Base-by-base conservation (phyloP, 352 stramenopile genomes). In the Sclerospora graminicola region DNA sequence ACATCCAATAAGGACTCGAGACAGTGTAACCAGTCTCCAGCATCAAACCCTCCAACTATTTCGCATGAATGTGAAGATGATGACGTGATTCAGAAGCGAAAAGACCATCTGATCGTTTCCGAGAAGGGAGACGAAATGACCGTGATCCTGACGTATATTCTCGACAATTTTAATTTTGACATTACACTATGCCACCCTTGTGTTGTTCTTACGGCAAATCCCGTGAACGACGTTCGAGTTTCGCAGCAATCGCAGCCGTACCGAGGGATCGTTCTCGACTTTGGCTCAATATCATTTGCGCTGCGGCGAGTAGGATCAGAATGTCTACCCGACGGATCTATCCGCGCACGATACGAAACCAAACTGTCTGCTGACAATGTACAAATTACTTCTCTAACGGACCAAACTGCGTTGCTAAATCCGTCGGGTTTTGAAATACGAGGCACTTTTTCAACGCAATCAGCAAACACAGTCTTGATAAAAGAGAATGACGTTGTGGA, bases 191-290 rank as follows among this genome's bases (percentile, higher is more conserved):
- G 55, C 4, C 67, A 79, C 47, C 71, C 67, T 2, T 62, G 44
- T 31, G 51, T 81, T 30, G 40, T 81, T 15, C 31, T 83, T 16
- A 63, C 71, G 1, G 74, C 65, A 32, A 68, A 54, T 13, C 63
- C 58, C 29, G 46, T 74, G 26, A 61, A 62, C 35, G 50, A 64
- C 19, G 56, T 56, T 16, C 44, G 40, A 29, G 30, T 35, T 1
- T 65, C 50, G 11, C 41, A 68, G 18, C 49, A 48, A 3, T 65
- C 50, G 11, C 41, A 68, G 18, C 49, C 51, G 8, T 54, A 47
- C 7, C 55, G 69, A 35, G 71, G 65, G 2, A 51, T 79, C 16
- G 46, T 74, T 15, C 27, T 84, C 23, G 68, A 84, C 31, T 69
- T 84, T n/a, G 71, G 71, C 7, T 53, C 44, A 8, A 75, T 80